These are phyloP conservation scores for Scutellaria minor DNA, from an alignment of 257 asterid genomes.

Conservation along the genomic window DNA sequence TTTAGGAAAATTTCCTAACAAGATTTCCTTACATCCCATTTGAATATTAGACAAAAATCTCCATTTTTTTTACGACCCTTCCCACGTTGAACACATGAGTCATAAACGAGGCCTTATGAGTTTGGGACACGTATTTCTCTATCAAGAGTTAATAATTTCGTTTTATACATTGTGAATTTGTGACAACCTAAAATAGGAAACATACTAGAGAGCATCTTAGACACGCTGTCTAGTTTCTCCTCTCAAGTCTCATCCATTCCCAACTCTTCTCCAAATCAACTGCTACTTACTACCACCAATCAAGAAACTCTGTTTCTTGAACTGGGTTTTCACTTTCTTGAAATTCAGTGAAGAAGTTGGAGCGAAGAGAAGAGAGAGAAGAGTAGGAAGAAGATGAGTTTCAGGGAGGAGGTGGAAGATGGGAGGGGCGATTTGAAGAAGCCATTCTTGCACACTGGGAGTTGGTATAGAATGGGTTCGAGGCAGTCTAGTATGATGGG, in stretches of 20 bases:
- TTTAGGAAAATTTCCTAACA: no score
- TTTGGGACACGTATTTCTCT: no score
- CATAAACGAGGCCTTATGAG: slow-evolving; percentile 18
- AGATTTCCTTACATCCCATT: no score
- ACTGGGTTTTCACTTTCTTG: slow-evolving; percentile 26
- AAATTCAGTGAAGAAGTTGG: neutral
- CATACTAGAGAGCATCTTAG: no score
- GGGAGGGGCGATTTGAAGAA: slow-evolving; percentile 76
- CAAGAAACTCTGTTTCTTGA: slow-evolving; percentile 13
- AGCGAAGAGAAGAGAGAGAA: no score
- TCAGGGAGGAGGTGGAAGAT: slow-evolving; percentile 78
- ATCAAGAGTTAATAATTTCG: no score
- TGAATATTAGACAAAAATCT: no score
- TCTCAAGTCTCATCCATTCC: neutral
- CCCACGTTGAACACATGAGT: neutral
- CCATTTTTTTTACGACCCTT: neutral
- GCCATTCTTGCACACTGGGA: slow-evolving; percentile 91
- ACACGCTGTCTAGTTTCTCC: neutral
- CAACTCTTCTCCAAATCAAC: slow-evolving; percentile 20
- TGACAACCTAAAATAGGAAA: no score
- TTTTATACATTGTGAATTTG: no score
- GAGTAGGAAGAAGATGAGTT: slow-evolving; percentile 60
- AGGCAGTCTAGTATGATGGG: slow-evolving; percentile 83
- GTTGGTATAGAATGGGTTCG: slow-evolving; percentile 96
- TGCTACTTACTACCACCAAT: neutral